phyloP scores from a whole-genome alignment of 2,329 filamentous ascomycete species.

The Helotiales sp. region DNA sequence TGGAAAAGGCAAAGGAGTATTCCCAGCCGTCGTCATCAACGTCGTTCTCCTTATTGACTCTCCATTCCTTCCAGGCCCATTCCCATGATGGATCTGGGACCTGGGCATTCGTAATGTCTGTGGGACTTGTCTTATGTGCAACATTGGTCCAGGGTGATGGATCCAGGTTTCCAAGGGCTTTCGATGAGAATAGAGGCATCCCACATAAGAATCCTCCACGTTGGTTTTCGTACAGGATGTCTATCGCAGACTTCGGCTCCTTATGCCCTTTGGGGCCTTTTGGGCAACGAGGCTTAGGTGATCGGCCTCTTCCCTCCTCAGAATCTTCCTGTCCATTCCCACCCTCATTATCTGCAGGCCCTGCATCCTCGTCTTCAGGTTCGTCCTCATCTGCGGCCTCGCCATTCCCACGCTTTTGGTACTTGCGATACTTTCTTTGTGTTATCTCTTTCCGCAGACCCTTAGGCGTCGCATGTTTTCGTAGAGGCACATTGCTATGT shows the following conservation, averaged over 20 bases:
- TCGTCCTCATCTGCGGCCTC: conserved; percentile 10
- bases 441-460: conserved; percentile 29
- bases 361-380: conserved; percentile 2
- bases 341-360: conserved; percentile 1
- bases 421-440: conserved; percentile 32
- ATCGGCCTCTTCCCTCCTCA: conserved; percentile 20
- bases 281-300: conserved; percentile 2
- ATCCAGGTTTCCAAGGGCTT: conserved; percentile 83
- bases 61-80: conserved; percentile 75
- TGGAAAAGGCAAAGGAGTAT: conserved; percentile 86
- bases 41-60: conserved; percentile 69
- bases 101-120: conserved; percentile 79
- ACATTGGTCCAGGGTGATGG: conserved; percentile 83
- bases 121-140: conserved; percentile 59
- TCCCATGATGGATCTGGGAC: conserved; percentile 94
- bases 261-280: conserved; percentile 26
- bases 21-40: conserved; percentile 94
- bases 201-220: conserved; percentile 88
- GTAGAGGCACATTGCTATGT: conserved; percentile 26
- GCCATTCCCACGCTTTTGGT: conserved; percentile 38
- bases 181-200: conserved; percentile 82
- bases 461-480: conserved; percentile 22
- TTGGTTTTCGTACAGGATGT: conserved; percentile 95
- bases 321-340: conserved; percentile 3
- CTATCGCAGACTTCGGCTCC: conserved; percentile 61